A percentile compares a stretch with the other conserved stretches of the same genome.
Conservation (phyloP, 805 yeast genomes). For the Tetrapisispora nanseiensis region DNA sequence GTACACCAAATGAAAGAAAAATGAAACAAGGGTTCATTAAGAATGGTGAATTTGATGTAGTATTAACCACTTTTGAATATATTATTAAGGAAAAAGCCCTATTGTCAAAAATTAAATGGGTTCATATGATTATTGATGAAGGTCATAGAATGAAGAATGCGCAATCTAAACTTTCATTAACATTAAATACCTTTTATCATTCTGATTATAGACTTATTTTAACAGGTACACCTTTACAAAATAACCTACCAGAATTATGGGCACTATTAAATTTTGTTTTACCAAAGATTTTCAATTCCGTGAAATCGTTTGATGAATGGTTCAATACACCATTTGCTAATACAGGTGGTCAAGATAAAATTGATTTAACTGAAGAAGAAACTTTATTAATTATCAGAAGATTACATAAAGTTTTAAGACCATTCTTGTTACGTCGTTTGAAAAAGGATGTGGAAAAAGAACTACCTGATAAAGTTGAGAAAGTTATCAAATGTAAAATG, state of each 20-base stretch:
- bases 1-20: slow-evolving; percentile 65
- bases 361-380: slow-evolving; percentile 80
- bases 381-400: slow-evolving; percentile 71
- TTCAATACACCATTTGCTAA: slow-evolving; percentile 83
- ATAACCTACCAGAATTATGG: slow-evolving; percentile 79
- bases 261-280: slow-evolving; percentile 72
- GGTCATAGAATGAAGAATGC: slow-evolving; percentile 85
- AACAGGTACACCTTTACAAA: slow-evolving; percentile 84
- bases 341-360: slow-evolving; percentile 71
- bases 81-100: slow-evolving; percentile 69
- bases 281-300: slow-evolving; percentile 79
- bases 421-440: slow-evolving; percentile 72
- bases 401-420: slow-evolving; percentile 78
- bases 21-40: slow-evolving; percentile 53
- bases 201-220: slow-evolving; percentile 70
- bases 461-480: slow-evolving; percentile 75
- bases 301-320: slow-evolving; percentile 82
- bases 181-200: slow-evolving; percentile 61
- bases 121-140: slow-evolving; percentile 84
- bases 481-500: slow-evolving; percentile 68
- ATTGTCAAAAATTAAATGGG: slow-evolving; percentile 60
- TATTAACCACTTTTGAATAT: slow-evolving; percentile 75
- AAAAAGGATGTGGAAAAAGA: slow-evolving; percentile 84
- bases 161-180: slow-evolving; percentile 59
- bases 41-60: slow-evolving; percentile 61